Conservation (phyloP, 345 rosid species). For the Arabidopsis suecica region DNA sequence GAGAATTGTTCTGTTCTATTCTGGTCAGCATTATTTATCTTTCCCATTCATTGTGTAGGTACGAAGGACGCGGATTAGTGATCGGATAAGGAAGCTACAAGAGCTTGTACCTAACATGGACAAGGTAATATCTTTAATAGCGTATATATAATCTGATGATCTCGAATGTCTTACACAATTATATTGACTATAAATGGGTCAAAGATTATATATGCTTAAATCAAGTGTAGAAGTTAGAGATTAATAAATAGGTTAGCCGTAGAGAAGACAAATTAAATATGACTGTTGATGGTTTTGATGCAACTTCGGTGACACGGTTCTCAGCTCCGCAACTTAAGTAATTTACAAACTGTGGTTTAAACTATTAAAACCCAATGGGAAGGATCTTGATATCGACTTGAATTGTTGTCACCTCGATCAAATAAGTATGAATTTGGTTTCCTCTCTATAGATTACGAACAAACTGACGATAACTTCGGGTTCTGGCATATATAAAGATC, state of each 20-base stretch:
- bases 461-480: neutral
- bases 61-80: slow-evolving; percentile 75
- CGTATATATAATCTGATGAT: neutral
- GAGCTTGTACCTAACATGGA: slow-evolving; percentile 92
- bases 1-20: slow-evolving; percentile 19
- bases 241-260: slow-evolving; percentile 6
- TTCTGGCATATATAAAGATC: neutral
- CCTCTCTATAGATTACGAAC: neutral
- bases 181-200: neutral
- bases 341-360: neutral
- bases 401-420: neutral
- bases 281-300: neutral
- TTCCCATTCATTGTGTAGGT: slow-evolving; percentile 49
- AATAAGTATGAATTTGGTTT: slow-evolving; percentile 8
- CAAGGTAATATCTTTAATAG: slow-evolving; percentile 51
- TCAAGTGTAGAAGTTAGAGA: neutral
- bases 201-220: neutral
- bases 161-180: slow-evolving; percentile 8
- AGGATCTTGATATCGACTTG: slow-evolving; percentile 10
- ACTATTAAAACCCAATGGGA: neutral
- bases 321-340: slow-evolving; percentile 8
- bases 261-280: neutral
- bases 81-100: slow-evolving; percentile 57
- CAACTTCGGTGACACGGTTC: neutral
- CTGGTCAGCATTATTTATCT: neutral